These are phyloP conservation scores for Helichrysum umbraculigerum DNA, from an alignment of 129 eudicot species.

Conservation along the genomic window DNA sequence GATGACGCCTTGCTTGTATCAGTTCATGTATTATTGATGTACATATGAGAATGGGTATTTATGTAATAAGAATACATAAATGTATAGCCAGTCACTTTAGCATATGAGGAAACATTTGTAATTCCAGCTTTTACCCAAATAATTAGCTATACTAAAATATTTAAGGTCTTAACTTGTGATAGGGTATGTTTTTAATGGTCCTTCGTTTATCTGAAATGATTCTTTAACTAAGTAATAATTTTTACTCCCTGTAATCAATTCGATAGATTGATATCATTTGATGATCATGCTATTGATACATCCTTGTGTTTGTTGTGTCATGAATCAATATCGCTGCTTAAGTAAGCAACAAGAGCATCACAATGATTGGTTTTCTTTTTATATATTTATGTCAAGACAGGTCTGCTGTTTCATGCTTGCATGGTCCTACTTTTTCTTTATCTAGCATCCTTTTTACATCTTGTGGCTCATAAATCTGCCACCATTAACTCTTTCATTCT, in stretches of 20 bases:
- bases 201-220: background rate
- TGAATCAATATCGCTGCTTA: background rate
- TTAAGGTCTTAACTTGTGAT: background rate
- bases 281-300: slow-evolving; percentile 11
- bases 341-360: background rate
- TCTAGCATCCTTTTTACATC: background rate
- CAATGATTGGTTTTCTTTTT: background rate
- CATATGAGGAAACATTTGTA: background rate
- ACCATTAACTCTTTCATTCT: background rate
- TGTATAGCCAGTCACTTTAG: background rate
- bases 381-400: background rate
- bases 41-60: slow-evolving; percentile 1
- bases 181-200: background rate
- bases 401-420: slow-evolving; percentile 11
- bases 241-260: background rate
- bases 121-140: background rate
- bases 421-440: background rate
- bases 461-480: background rate
- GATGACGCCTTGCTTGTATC: background rate
- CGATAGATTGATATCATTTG: background rate
- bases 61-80: background rate
- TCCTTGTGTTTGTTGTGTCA: background rate
- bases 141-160: background rate
- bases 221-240: background rate
- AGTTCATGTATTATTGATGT: background rate